These are phyloP conservation scores for Ophiosphaerella korrae DNA, from an alignment of 2,329 filamentous ascomycete species.

Conservation along the genomic window DNA sequence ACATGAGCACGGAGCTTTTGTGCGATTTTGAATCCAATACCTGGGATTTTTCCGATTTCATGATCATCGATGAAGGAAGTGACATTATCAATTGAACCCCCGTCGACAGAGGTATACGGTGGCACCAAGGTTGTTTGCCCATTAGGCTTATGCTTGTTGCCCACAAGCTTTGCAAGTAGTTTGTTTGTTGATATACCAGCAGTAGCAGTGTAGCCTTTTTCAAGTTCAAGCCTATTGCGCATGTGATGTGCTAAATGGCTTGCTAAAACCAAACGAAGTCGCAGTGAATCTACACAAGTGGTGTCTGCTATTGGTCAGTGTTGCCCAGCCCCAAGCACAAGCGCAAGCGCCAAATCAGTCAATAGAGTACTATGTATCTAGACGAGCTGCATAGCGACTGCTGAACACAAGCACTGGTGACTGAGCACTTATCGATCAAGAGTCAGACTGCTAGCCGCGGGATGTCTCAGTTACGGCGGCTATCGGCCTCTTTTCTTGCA, in stretches of 20 bases:
- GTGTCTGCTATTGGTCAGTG: constrained; percentile 24
- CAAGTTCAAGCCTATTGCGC: constrained; percentile 71
- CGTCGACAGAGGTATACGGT: constrained; percentile 54
- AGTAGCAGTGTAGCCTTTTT: constrained; percentile 84
- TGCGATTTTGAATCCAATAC: constrained; percentile 81
- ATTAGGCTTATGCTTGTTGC: constrained; percentile 82
- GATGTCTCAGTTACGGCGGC: constrained; percentile 1
- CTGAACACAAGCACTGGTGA: neutral
- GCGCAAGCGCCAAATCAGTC: neutral
- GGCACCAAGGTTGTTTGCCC: constrained; percentile 84
- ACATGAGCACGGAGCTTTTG: constrained; percentile 69
- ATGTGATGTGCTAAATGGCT: constrained; percentile 82
- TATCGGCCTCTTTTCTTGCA: constrained; percentile 7
- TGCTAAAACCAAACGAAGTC: constrained; percentile 70
- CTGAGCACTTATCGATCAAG: neutral
- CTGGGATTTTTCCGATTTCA: constrained; percentile 80
- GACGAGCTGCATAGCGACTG: neutral
- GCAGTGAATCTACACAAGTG: constrained; percentile 46
- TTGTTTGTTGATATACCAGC: constrained; percentile 90
- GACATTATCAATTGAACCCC: constrained; percentile 54
- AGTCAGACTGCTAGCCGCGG: neutral
- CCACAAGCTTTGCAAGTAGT: constrained; percentile 81
- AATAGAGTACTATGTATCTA: neutral
- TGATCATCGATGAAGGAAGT: constrained; percentile 74
- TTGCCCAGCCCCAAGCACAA: neutral